These are phyloP conservation scores for Beauveria sp. DNA, from an alignment of 2,329 filamentous ascomycete genomes.

Conservation along the genomic window DNA sequence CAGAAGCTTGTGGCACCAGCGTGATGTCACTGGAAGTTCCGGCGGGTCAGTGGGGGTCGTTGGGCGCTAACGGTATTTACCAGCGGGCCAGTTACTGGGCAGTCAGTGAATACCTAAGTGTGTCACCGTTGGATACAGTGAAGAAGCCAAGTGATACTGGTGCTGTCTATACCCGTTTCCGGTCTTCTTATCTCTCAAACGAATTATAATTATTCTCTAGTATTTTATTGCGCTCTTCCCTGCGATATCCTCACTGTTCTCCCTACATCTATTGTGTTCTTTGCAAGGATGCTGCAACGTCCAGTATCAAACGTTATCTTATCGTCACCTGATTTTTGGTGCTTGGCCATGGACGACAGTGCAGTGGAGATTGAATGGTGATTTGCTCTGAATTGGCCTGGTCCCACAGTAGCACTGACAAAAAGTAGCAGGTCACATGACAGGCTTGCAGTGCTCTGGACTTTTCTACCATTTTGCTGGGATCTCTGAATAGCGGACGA, in stretches of 20 bases:
- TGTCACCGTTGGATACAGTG: no score
- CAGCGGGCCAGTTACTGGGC: background rate
- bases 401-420: background rate
- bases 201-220: no score
- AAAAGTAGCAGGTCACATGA: slow-evolving; percentile 5
- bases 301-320: background rate
- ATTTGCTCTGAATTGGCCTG: no score
- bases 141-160: no score
- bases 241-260: no score
- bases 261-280: no score
- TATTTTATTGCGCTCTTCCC: no score
- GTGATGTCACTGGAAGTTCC: slow-evolving; percentile 20
- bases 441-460: background rate
- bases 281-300: background rate
- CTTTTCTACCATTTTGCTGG: slow-evolving; percentile 3
- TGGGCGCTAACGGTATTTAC: slow-evolving; percentile 3
- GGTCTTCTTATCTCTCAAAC: no score
- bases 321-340: slow-evolving; percentile 5
- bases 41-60: slow-evolving; percentile 11
- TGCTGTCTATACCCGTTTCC: no score
- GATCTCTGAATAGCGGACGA: background rate
- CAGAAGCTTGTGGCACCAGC: slow-evolving; percentile 17
- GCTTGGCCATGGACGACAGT: background rate
- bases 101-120: background rate
- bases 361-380: no score